Evolutionary conservation across 1,139 yeast genomes (phyloP), one percentile per base, ranked within the genome.

Genomic region (Yamadazyma sp.): DNA sequence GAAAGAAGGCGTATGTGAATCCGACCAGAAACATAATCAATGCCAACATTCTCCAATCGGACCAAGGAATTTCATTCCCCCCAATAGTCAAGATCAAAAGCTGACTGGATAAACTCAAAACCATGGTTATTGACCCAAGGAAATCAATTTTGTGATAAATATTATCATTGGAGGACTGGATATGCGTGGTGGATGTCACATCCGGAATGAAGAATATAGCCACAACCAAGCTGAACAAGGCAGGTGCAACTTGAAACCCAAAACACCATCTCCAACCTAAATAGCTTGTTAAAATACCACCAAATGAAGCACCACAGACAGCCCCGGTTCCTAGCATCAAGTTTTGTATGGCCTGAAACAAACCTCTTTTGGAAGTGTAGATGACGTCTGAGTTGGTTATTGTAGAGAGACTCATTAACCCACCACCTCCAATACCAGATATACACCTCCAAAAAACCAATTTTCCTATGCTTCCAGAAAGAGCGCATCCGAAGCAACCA

Each of bases 341-440:
- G 41, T 59, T 59, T 40, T 58, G 62, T 33, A 53, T 44, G 1
- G 63, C 63, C 40, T 59, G 63, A 40, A 59, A 55, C 28, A 58
- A 45, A 1, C 61, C 62, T 47, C 67, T 50, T 42, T 52, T 57
- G 35, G 48, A 47, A 8, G 59, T 54, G 15, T 57, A 53, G 4
- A 62, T 53, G 2, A 61, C 50, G 41, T 62, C 68, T 2, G 65
- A 58, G 36, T 61, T 56, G 27, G 62, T 50, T 30, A 62, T 59
- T 11, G 64, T 60, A 7, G 62, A 55, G 26, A 61, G 46, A 10
- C 58, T 54, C 35, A 59, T 49, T 11, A 62, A 46, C 2, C 66
- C 67, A 18, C 66, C 68, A n/a, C 65, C 66, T 1, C 68, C 68
- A 17, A 62, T 39, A 15, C 68, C 68, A 3, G 66, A 59, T 14